Conservation (phyloP, 106 monocot species). For the Alisma plantagoaquatica region DNA sequence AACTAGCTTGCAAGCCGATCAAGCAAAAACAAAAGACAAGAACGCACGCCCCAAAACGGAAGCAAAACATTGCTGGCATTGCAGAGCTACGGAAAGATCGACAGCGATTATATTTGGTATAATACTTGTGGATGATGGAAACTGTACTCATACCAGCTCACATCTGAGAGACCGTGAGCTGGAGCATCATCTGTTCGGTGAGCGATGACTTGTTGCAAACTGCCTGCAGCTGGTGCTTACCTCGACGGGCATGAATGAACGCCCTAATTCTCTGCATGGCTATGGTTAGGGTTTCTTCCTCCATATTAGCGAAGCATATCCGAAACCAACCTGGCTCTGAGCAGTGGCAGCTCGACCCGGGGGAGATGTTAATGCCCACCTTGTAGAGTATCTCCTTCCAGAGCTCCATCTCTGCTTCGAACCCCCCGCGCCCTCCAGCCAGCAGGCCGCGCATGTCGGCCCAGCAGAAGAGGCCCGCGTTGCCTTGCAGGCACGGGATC, state of each 20-base stretch:
- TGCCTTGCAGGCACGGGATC: slow-evolving; percentile 45
- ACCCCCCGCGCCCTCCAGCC: not conserved
- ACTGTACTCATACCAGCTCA: too few relatives aligned
- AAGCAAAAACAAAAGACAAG: too few relatives aligned
- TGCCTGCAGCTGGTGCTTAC: too few relatives aligned
- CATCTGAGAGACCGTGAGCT: too few relatives aligned
- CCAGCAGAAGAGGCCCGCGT: slow-evolving; percentile 83
- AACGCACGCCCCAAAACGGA: too few relatives aligned
- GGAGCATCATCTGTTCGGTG: too few relatives aligned
- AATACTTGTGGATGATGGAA: too few relatives aligned
- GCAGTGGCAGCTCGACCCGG: slow-evolving; percentile 77
- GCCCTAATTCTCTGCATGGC: slow-evolving; percentile 34
- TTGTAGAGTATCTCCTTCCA: slow-evolving; percentile 72
- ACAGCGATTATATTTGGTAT: too few relatives aligned
- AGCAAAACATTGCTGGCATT: too few relatives aligned
- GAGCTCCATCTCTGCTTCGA: slow-evolving; percentile 57
- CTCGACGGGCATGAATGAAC: slow-evolving; percentile 19
- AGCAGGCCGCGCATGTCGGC: slow-evolving; percentile 65
- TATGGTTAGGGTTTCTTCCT: slow-evolving; percentile 36
- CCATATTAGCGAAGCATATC: slow-evolving; percentile 75
- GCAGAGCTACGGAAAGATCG: too few relatives aligned
- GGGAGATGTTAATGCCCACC: slow-evolving; percentile 60
- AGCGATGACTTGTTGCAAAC: too few relatives aligned
- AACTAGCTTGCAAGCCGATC: too few relatives aligned
- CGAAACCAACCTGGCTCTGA: slow-evolving; percentile 76